These are phyloP conservation scores for Camelina neglecta DNA, from an alignment of 345 rosid species.

Conservation along the genomic window DNA sequence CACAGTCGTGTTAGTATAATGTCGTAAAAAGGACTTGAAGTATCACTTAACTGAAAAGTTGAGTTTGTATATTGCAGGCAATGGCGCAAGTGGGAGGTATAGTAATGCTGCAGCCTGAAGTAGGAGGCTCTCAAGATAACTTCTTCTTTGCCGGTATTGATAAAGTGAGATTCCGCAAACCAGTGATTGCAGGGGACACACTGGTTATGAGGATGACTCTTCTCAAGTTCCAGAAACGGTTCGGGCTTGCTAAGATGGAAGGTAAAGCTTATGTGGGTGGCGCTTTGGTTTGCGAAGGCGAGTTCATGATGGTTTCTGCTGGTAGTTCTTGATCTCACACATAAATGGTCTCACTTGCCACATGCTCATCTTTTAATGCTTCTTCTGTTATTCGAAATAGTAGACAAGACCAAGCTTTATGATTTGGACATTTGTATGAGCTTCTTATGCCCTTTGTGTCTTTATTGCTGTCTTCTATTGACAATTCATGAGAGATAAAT, in stretches of 20 bases:
- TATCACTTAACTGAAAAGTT: not conserved
- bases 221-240: conserved; percentile 77
- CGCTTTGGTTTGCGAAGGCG: conserved; percentile 81
- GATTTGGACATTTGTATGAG: conserved; percentile 4
- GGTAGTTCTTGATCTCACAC: conserved; percentile 28
- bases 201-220: conserved; percentile 93
- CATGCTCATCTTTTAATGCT: not conserved
- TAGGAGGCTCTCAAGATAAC: conserved; percentile 75
- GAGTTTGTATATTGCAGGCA: conserved; percentile 54
- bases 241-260: conserved; percentile 93
- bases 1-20: not conserved
- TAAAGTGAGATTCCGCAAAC: conserved; percentile 88
- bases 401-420: conserved; percentile 19
- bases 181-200: conserved; percentile 94
- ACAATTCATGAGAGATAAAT: not conserved
- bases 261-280: conserved; percentile 92
- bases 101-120: conserved; percentile 90
- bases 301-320: conserved; percentile 70
- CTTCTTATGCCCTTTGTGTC: not conserved
- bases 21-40: not conserved
- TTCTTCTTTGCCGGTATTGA: conserved; percentile 92
- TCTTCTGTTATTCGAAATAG: not conserved
- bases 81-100: conserved; percentile 98
- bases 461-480: not conserved
- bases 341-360: not conserved